phyloP scores from a whole-genome alignment of 1,139 yeast species.

The Suhomyces ambrosiae region DNA sequence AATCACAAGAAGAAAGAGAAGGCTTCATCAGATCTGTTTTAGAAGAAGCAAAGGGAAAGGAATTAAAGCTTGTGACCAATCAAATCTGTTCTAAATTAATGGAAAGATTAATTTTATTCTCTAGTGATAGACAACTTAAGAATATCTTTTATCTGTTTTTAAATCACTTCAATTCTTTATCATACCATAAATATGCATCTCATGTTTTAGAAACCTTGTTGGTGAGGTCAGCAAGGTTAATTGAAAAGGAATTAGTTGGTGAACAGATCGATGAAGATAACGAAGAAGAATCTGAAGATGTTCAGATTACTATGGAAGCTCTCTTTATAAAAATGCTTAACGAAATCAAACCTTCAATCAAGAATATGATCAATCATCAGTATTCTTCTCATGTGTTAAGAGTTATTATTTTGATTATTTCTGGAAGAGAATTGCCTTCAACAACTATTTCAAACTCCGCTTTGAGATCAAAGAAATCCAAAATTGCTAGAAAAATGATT shows the following conservation, averaged over 20 bases:
- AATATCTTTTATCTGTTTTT: constrained; percentile 64
- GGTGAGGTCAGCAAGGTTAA: constrained; percentile 71
- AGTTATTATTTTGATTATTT: constrained; percentile 64
- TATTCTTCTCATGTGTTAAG: constrained; percentile 90
- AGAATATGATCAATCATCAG: constrained; percentile 65
- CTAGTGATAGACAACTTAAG: constrained; percentile 66
- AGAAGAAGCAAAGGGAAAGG: constrained; percentile 88
- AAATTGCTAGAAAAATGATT: constrained; percentile 90
- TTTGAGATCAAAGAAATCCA: constrained; percentile 81
- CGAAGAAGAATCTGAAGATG: constrained; percentile 39
- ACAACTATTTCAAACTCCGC: constrained; percentile 71
- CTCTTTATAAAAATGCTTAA: constrained; percentile 63
- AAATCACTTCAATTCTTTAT: constrained; percentile 72
- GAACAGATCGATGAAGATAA: constrained; percentile 39
- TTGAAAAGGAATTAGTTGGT: constrained; percentile 63
- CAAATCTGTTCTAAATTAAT: constrained; percentile 92
- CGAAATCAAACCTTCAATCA: constrained; percentile 64
- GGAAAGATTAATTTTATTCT: constrained; percentile 78
- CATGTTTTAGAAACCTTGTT: constrained; percentile 89
- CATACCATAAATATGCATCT: constrained; percentile 88
- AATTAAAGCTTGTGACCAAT: constrained; percentile 87
- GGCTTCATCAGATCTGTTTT: constrained; percentile 76
- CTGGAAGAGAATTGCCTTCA: constrained; percentile 83
- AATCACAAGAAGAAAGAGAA: constrained; percentile 66
- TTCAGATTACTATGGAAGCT: constrained; percentile 58